Base-by-base conservation (phyloP, 2,329 filamentous ascomycete genomes). In the Ophiognomonia clavigignenti-juglandacearum region DNA sequence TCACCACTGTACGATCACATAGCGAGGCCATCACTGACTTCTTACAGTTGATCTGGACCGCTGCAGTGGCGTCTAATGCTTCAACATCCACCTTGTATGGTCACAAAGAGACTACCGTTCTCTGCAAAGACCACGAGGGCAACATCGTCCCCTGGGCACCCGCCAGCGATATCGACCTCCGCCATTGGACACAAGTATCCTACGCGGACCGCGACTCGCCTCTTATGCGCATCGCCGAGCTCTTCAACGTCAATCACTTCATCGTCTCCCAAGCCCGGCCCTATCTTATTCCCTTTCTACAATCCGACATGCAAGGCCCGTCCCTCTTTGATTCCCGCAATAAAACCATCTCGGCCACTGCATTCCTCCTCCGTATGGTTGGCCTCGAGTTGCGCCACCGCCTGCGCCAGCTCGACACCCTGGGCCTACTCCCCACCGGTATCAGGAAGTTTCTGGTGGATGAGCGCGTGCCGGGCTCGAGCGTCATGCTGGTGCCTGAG, bases 161-260 rank as follows among this genome's bases (percentile, higher is more conserved):
- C 6, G 73, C 75, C 19, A 73, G 83, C 50, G 78, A 80, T 0
- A 69, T 67, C 14, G 74, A 80, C 43, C 86, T 86, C 61, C 77
- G 74, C n/a, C 79, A 85, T 36, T 86, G 83, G 77, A 82, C 82
- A 5, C 75, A 80, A 49, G 75, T 78, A 18, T 78, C 76, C 6
- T 83, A 85, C 63, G 75, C 75, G 35, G 83, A 87, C 52, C 80
- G 80, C 35, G 83, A 79, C 58, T 76, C 75, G 1, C 78, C 77
- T 2, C 75, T 93, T 1, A 75, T 81, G 45, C 80, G 88, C 32
- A 83, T 93, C 24, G 81, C 85, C 6, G 86, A 92, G 66, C 78
- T 92, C 10, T 93, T 93, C 75, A 95, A 95, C 62, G 88, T 95
- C 44, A 95, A 96, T 61, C 91, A 96, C 70, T 96, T 95, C 67